A percentile compares a stretch with the other conserved stretches of the same genome.
Conservation (phyloP, 2,329 filamentous ascomycete species). For the Clonostachys byssicola region DNA sequence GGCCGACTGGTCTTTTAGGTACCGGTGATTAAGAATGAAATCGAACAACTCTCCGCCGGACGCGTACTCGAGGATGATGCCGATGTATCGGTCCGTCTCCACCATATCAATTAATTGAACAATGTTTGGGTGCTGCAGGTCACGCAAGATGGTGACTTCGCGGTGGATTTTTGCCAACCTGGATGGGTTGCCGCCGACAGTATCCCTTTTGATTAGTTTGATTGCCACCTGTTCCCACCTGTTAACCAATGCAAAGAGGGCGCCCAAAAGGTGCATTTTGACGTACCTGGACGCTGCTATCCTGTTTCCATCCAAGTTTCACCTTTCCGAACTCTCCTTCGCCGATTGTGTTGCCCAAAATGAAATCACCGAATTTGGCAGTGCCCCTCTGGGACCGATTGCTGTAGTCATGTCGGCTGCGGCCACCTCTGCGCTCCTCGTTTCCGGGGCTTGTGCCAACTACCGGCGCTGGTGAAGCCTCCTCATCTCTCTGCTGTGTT, state of each 20-base stretch:
- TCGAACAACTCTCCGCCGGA: constrained; percentile 97
- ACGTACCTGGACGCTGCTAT: constrained; percentile 76
- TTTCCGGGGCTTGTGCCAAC: constrained; percentile 30
- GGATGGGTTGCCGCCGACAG: constrained; percentile 80
- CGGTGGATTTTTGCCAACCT: constrained; percentile 95
- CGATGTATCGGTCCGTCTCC: constrained; percentile 94
- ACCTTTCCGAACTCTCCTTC: constrained; percentile 99
- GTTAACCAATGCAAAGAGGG: background rate
- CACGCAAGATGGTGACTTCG: constrained; percentile 86
- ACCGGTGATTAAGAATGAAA: constrained; percentile 95
- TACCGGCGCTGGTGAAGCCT: constrained; percentile 38
- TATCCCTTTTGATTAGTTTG: constrained; percentile 93
- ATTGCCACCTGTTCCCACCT: constrained; percentile 72
- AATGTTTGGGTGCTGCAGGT: constrained; percentile 92
- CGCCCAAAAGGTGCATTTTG: background rate
- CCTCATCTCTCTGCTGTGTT: constrained; percentile 50
- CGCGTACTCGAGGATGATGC: constrained; percentile 96
- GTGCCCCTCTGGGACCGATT: constrained; percentile 47
- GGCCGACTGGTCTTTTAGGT: constrained; percentile 89
- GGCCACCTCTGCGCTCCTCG: constrained; percentile 42
- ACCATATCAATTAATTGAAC: constrained; percentile 98
- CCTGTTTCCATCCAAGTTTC: constrained; percentile 96
- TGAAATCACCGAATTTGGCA: constrained; percentile 91
- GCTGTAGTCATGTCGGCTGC: constrained; percentile 57
- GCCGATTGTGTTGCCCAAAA: constrained; percentile 90